phyloP scores from a whole-genome alignment of 2,329 filamentous ascomycete species.

The Paraphaeosphaeria sporulosa region DNA sequence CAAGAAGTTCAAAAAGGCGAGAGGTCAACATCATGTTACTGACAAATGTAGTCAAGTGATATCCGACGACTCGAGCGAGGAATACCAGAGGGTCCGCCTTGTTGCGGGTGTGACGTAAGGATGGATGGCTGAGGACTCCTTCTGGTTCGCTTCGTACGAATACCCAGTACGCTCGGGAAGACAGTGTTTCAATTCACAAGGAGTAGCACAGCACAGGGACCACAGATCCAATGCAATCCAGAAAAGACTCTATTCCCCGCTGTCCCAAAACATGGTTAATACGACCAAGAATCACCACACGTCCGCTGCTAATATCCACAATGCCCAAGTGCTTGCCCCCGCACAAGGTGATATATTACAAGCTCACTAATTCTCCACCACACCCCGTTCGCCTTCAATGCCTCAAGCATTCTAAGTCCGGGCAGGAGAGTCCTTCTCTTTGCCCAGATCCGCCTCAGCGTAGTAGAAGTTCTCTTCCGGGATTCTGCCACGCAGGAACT shows the following conservation, averaged over 20 bases:
- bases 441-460: conserved; percentile 51
- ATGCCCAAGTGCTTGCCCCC: background rate
- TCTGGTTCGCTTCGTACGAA: too few species aligned
- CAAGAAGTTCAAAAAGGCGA: too few species aligned
- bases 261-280: conserved; percentile 11
- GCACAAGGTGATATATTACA: conserved; percentile 15
- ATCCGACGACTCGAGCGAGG: too few species aligned
- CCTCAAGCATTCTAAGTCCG: conserved; percentile 30
- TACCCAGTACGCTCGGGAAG: too few species aligned
- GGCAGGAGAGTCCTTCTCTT: conserved; percentile 44
- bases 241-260: conserved; percentile 9
- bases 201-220: background rate
- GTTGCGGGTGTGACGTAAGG: too few species aligned
- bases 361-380: background rate
- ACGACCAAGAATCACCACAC: conserved; percentile 11
- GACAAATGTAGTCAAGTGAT: too few species aligned
- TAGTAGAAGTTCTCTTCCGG: conserved; percentile 93
- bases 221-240: background rate
- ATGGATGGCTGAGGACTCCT: too few species aligned
- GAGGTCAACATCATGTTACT: too few species aligned
- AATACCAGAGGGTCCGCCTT: too few species aligned
- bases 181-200: too few species aligned
- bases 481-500: conserved; percentile 85
- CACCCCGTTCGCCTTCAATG: background rate
- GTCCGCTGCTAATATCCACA: conserved; percentile 8